Conservation (phyloP, 2,329 filamentous ascomycete species). For the Aulographum hederae region DNA sequence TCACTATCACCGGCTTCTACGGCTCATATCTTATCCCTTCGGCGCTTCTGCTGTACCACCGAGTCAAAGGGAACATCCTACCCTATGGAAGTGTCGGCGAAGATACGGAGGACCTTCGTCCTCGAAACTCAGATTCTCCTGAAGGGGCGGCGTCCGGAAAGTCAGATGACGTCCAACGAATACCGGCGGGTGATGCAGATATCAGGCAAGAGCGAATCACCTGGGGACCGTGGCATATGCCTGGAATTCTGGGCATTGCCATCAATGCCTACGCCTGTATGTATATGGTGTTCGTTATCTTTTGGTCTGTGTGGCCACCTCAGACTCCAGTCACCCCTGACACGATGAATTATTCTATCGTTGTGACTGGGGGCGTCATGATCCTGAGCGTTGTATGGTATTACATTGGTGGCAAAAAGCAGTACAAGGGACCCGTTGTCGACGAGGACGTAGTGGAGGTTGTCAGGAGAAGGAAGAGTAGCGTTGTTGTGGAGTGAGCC, state of each 20-base stretch:
- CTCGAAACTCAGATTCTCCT: neutral
- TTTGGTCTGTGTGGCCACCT: constrained; percentile 36
- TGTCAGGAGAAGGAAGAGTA: constrained; percentile 9
- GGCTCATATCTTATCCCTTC: constrained; percentile 24
- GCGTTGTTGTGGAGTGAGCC: constrained; percentile 4
- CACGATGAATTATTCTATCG: constrained; percentile 25
- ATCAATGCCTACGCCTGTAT: constrained; percentile 36
- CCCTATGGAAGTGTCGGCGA: constrained; percentile 16
- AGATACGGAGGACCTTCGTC: neutral
- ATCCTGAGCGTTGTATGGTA: constrained; percentile 19
- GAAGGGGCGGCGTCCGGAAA: neutral
- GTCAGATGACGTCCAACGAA: constrained; percentile 2
- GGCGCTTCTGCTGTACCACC: constrained; percentile 22
- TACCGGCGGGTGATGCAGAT: too few relatives aligned
- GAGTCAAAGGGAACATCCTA: constrained; percentile 18
- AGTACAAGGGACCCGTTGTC: constrained; percentile 19
- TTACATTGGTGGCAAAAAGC: constrained; percentile 15
- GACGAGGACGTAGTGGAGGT: constrained; percentile 14
- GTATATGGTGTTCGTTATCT: constrained; percentile 36
- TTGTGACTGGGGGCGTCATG: constrained; percentile 20
- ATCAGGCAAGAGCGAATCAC: constrained; percentile 16
- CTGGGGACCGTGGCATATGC: constrained; percentile 39
- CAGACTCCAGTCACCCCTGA: constrained; percentile 13
- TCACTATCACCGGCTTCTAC: constrained; percentile 24
- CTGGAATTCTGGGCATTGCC: constrained; percentile 29